Base-by-base conservation (phyloP, 441 rosid species). In the Croton laevigatus region DNA sequence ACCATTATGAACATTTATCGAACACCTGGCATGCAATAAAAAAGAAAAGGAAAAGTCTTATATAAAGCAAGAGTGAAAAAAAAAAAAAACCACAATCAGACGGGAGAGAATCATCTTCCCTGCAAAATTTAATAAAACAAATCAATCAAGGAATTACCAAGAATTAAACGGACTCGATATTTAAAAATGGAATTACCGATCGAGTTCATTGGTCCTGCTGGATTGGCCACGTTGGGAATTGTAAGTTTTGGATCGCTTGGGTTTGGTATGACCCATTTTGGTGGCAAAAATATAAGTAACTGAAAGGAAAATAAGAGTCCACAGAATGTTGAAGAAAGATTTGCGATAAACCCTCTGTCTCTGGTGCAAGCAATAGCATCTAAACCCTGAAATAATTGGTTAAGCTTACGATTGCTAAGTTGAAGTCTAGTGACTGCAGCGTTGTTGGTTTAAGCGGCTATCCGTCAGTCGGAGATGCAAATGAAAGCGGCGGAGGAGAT, bases 61-160 rank as follows among this genome's bases (percentile, higher is more conserved):
- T 2, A 19, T 1, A 23, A 53, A 5, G 4, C 14, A 0, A 62
- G 2, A 3, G 13, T n/a, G n/a, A n/a, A 23, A 3, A 14, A 6
- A n/a, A 32, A 62, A 48, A 6, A 14, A 34, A 81, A 92, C 99
- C 91, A 79, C 81, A 90, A 61, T 81, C 86, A 76, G 17, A 68
- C 32, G 97, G 97, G 63, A 94, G 93, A 69, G 98, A 94, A 62
- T 86, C 97, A 67, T 82, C 91, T 81, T 89, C 97, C 85, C 98
- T 90, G 76, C n/a, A 67, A 75, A 65, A 71, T 54, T 9, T 27
- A 2, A 66, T 22, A 17, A 66, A 5, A 5, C 42, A 46, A 22
- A 20, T 46, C 6, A 44, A 12, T 3, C 22, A 63, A 20, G 22
- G 6, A 68, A 64, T 12, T 58, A 34, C 44, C 22, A n/a, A 44